Conservation (phyloP, 805 yeast species). For the Hanseniaspora singularis region DNA sequence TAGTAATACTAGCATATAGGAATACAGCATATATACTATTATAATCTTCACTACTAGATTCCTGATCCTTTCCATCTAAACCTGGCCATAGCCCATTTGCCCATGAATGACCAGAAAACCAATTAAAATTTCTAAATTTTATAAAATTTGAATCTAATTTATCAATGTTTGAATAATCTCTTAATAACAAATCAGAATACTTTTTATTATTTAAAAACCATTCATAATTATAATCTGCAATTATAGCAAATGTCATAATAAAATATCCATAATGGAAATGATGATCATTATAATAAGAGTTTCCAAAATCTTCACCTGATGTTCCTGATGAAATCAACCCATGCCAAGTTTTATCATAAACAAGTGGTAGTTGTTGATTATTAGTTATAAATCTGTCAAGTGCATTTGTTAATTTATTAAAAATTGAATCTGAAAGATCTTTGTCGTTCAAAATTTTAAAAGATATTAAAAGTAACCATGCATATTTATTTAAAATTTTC, state of each 20-base stretch:
- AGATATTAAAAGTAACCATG: conserved; percentile 66
- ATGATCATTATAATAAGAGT: conserved; percentile 60
- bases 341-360: conserved; percentile 67
- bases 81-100: conserved; percentile 60
- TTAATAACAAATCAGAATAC: conserved; percentile 47
- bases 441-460: conserved; percentile 52
- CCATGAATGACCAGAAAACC: conserved; percentile 70
- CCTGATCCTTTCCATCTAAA: conserved; percentile 70
- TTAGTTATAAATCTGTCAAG: conserved; percentile 58
- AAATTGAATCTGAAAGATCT: conserved; percentile 37
- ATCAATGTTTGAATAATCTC: conserved; percentile 57
- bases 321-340: conserved; percentile 65
- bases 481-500: conserved; percentile 78
- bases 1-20: conserved; percentile 49
- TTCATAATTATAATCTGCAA: conserved; percentile 42
- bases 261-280: conserved; percentile 70
- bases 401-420: conserved; percentile 54
- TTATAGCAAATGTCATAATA: conserved; percentile 56
- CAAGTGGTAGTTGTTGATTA: conserved; percentile 57
- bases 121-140: conserved; percentile 55
- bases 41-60: conserved; percentile 63
- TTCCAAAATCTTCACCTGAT: conserved; percentile 55
- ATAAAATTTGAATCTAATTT: conserved; percentile 48
- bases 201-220: conserved; percentile 42
- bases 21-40: conserved; percentile 59